Evolutionary conservation across 2,329 filamentous ascomycete species (phyloP), one percentile per base, ranked within the genome.

Genomic region (Penicillium sp.): DNA sequence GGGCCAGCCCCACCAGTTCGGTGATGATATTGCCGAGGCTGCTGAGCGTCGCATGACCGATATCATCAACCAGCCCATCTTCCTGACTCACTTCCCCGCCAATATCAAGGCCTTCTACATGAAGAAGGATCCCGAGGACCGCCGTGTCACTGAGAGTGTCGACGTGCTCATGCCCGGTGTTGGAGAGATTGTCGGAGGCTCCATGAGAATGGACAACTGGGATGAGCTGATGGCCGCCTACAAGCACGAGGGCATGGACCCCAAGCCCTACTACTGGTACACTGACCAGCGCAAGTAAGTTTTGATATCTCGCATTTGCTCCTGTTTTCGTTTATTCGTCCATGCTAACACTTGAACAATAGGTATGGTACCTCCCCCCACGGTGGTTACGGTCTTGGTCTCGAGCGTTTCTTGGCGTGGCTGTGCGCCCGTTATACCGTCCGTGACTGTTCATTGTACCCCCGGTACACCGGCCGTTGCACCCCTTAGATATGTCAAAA

Each of bases 41-140:
- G 94, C 94, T 12, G 94, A 99, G 83, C 89, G 94, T 67, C 85
- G 82, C 72, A 99, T 99, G 94, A 97, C 93, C 1, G 94, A 99
- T 74, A 89, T 88, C 66, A 96, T 99, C 81, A 94, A 95, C 85
- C 81, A 85, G 52, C 94, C 94, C 59, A 96, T 99, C 75, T 90
- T 97, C 80, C 83, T 97, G 40, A 97, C 93, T 2, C 93, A 97
- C 78, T 99, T 99, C 85, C 94, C 94, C 19, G 87, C 87, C 57
- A 91, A 93, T 78, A 96, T 99, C 82, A 99, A 99, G 82, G 89
- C 94, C 1, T 99, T 99, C 76, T 99, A 99, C 83, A 99, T 99
- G 94, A 88, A 92, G 77, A 92, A 88, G 77, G 94, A 93, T 67
- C 80, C 82, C 41, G 77, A 83, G 30, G 94, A 99, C 71, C 78